Percentiles rank a stretch among this genome's conserved stretches.
Evolutionary conservation across 2,329 filamentous ascomycete genomes (phyloP).

Genomic region (Fusarium redolens): DNA sequence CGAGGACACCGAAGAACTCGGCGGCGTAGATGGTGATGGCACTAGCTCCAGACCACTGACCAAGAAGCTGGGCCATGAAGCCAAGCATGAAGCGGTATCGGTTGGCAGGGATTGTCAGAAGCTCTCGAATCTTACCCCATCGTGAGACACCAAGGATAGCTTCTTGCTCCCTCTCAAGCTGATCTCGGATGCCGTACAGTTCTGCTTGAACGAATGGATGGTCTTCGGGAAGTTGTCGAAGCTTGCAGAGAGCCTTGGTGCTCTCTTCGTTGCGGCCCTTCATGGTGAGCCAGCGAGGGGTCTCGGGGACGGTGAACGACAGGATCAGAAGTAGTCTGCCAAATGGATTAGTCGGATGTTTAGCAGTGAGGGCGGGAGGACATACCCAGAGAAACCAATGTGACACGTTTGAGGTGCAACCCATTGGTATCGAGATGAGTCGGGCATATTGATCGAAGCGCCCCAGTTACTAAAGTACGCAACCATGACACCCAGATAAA

Average conservation of each 20-base stretch:
- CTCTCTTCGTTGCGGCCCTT: slow-evolving; percentile 11
- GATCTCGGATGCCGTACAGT: slow-evolving; percentile 3
- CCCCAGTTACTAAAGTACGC: slow-evolving; percentile 76
- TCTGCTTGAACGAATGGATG: slow-evolving; percentile 15
- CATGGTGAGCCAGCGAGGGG: slow-evolving; percentile 25
- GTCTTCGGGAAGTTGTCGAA: slow-evolving; percentile 12
- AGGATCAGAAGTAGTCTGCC: background rate
- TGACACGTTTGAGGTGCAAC: slow-evolving; percentile 19
- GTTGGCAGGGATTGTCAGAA: slow-evolving; percentile 18
- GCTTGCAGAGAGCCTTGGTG: slow-evolving; percentile 12
- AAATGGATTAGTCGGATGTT: background rate
- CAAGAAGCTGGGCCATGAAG: slow-evolving; percentile 20
- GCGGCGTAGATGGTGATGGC: slow-evolving; percentile 17
- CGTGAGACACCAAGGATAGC: slow-evolving; percentile 15
- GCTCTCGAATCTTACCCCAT: slow-evolving; percentile 21
- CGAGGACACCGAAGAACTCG: slow-evolving; percentile 17
- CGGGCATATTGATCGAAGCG: slow-evolving; percentile 55
- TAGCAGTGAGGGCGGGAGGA: accelerated
- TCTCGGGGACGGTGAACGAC: slow-evolving; percentile 22
- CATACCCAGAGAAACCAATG: slow-evolving; percentile 16
- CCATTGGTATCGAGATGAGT: slow-evolving; percentile 36
- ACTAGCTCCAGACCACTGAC: slow-evolving; percentile 20
- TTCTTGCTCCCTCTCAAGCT: slow-evolving; percentile 21
- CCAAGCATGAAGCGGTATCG: slow-evolving; percentile 19
- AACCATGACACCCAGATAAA: slow-evolving; percentile 38